Percentiles rank a stretch among this genome's conserved stretches.
phyloP scores from a whole-genome alignment of 2,329 filamentous ascomycete species.

The Xylariaceae sp. region DNA sequence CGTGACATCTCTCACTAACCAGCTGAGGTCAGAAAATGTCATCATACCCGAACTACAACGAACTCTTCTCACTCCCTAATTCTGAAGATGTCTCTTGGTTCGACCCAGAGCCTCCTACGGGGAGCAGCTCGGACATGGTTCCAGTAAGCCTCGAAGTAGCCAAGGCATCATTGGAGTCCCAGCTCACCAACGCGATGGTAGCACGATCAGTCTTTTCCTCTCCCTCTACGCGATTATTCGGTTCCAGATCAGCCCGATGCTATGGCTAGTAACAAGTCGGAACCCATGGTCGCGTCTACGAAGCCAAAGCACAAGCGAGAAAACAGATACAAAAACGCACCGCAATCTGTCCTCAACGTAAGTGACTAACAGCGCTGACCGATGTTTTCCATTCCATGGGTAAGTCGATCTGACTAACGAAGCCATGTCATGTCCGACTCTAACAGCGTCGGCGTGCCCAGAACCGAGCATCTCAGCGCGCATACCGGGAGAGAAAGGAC shows the following conservation, averaged over 20 bases:
- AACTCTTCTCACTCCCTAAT: too few species aligned
- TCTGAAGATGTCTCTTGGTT: background rate
- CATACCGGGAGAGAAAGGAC: conserved; percentile 58
- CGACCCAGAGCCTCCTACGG: background rate
- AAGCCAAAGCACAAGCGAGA: conserved; percentile 47
- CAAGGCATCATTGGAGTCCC: background rate
- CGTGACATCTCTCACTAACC: too few species aligned
- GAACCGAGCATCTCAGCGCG: conserved; percentile 56
- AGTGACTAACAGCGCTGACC: conserved; percentile 17
- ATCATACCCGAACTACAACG: too few species aligned
- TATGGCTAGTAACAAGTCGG: conserved; percentile 12
- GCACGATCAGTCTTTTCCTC: background rate
- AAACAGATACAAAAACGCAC: conserved; percentile 49
- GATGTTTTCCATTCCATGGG: too few species aligned
- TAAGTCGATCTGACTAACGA: conserved; percentile 9
- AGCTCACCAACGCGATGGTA: background rate
- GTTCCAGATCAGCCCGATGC: background rate
- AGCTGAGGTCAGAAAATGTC: too few species aligned
- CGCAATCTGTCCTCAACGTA: conserved; percentile 46
- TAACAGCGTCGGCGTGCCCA: conserved; percentile 52
- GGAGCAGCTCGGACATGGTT: background rate
- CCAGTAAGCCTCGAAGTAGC: background rate
- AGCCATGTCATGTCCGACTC: background rate
- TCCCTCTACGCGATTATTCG: background rate
- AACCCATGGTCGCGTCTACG: conserved; percentile 23